Evolutionary conservation across 73 alveolate species (phyloP).

Genomic region (Paraurostyla sp.): DNA sequence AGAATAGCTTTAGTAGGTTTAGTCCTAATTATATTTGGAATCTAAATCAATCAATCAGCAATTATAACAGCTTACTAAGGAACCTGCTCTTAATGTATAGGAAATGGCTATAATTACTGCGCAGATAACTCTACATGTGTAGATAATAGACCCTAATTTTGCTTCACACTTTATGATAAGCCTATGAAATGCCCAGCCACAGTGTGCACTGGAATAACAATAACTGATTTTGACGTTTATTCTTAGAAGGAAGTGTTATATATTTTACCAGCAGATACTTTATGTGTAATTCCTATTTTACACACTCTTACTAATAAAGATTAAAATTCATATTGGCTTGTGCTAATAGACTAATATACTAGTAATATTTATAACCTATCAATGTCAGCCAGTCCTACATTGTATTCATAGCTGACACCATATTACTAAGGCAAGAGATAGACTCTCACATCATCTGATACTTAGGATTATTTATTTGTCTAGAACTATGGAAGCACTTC

Average conservation of each 20-base stretch:
- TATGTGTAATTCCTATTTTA: constrained; percentile 9
- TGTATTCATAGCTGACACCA: background rate
- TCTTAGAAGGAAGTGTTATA: constrained; percentile 13
- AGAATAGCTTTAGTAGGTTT: background rate
- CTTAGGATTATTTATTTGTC: background rate
- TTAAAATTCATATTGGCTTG: background rate
- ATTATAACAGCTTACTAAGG: constrained; percentile 36
- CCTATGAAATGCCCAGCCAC: constrained; percentile 36
- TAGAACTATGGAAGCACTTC: background rate
- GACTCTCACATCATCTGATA: background rate
- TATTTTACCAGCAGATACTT: background rate
- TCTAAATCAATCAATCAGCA: background rate
- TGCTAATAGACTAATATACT: background rate
- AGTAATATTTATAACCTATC: background rate
- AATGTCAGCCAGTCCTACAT: background rate
- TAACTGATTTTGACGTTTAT: constrained; percentile 3
- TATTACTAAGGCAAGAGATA: constrained; percentile 28
- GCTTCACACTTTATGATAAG: constrained; percentile 48
- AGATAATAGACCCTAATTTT: constrained; percentile 21
- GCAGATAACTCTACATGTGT: constrained; percentile 33
- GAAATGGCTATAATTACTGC: constrained; percentile 39
- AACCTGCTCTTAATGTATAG: constrained; percentile 11
- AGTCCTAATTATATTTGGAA: background rate
- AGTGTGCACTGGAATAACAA: background rate
- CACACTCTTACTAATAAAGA: background rate